Percentiles rank a stretch among this genome's conserved stretches.
Evolutionary conservation across 208 protist genomes (phyloP).

Genomic region (Crithidia brevicula): DNA sequence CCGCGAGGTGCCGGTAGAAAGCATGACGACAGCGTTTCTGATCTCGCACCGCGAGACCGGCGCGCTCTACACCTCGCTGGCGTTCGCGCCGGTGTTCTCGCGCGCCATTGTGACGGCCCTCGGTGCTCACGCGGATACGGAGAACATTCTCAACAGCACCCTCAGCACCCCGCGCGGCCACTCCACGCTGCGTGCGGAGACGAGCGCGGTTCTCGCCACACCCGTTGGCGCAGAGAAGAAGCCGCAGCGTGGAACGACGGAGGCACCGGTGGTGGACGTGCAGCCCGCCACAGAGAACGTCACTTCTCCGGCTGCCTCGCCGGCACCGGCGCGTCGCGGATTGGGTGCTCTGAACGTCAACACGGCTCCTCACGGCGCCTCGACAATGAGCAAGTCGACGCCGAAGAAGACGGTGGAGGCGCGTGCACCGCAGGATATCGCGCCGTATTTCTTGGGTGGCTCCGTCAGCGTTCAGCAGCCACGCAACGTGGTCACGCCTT

Average conservation of each 20-base stretch:
- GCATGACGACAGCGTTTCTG: slow-evolving; percentile 56
- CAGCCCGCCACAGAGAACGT: too few species aligned
- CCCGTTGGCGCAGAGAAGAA: neutral
- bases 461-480: slow-evolving; percentile 10
- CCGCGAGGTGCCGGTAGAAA: slow-evolving; percentile 74
- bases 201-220: neutral
- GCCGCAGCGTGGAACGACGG: neutral
- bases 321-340: slow-evolving; percentile 15
- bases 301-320: neutral
- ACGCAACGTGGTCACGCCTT: slow-evolving; percentile 18
- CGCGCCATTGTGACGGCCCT: slow-evolving; percentile 35
- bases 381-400: slow-evolving; percentile 5
- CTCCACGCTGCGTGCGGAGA: slow-evolving; percentile 16
- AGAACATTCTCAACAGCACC: slow-evolving; percentile 53
- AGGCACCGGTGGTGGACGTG: neutral
- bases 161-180: slow-evolving; percentile 27
- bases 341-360: slow-evolving; percentile 23
- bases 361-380: neutral
- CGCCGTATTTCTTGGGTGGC: slow-evolving; percentile 2
- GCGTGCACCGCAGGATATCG: neutral
- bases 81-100: slow-evolving; percentile 73
- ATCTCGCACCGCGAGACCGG: slow-evolving; percentile 72
- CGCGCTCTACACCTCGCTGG: slow-evolving; percentile 76
- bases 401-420: neutral
- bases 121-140: slow-evolving; percentile 47